These are phyloP conservation scores for Pseudocercospora cruenta DNA, from an alignment of 2,329 filamentous ascomycete species.

Conservation along the genomic window DNA sequence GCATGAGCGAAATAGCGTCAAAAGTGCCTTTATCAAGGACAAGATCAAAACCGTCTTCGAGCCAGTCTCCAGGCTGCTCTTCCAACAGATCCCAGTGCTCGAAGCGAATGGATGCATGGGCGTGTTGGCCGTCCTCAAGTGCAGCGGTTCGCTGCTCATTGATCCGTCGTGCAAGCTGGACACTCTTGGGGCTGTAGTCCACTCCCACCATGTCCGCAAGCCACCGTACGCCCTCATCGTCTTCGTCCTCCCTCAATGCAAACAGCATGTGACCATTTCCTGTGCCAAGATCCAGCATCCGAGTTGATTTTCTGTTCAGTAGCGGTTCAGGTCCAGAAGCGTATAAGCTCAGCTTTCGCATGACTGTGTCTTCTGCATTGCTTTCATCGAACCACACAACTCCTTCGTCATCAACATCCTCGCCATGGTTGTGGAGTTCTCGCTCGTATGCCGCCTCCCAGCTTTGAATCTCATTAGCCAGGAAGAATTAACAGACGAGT, in stretches of 20 bases:
- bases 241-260: slow-evolving; percentile 67
- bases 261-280: slow-evolving; percentile 94
- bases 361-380: slow-evolving; percentile 78
- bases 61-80: slow-evolving; percentile 54
- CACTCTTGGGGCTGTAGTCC: slow-evolving; percentile 79
- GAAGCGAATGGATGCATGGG: slow-evolving; percentile 49
- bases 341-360: slow-evolving; percentile 64
- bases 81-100: slow-evolving; percentile 57
- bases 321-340: slow-evolving; percentile 47
- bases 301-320: slow-evolving; percentile 51
- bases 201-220: slow-evolving; percentile 75
- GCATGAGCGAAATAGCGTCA: slow-evolving; percentile 80
- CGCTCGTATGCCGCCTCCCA: slow-evolving; percentile 69
- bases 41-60: slow-evolving; percentile 75
- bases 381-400: slow-evolving; percentile 97
- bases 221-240: slow-evolving; percentile 54
- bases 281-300: slow-evolving; percentile 85
- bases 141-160: slow-evolving; percentile 24
- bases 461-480: slow-evolving; percentile 26
- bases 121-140: slow-evolving; percentile 21
- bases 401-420: slow-evolving; percentile 76
- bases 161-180: slow-evolving; percentile 73
- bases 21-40: slow-evolving; percentile 98
- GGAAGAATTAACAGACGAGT: not conserved
- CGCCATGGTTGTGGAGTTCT: slow-evolving; percentile 71